Percentiles rank a stretch among this genome's conserved stretches.
Conservation (phyloP, 352 stramenopile genomes). For the Phytophthora macrochlamydospora region DNA sequence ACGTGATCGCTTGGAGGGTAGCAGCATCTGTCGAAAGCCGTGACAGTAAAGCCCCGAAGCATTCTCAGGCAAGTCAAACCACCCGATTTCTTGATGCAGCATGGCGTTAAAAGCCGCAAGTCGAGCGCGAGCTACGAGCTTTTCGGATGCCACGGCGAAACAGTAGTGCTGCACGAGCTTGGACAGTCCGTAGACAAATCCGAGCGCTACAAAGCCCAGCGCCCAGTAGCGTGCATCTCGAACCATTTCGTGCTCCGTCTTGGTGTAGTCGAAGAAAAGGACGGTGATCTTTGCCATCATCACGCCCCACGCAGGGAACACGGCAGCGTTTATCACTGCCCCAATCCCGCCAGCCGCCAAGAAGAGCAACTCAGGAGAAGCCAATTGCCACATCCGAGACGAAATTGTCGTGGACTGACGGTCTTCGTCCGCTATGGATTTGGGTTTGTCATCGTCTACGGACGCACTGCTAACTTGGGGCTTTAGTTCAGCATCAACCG, state of each 20-base stretch:
- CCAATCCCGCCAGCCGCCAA: conserved; percentile 24
- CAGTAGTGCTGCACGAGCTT: conserved; percentile 36
- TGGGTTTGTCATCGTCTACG: too few relatives aligned
- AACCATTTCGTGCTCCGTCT: conserved; percentile 31
- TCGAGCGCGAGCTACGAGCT: conserved; percentile 43
- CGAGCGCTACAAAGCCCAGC: conserved; percentile 37
- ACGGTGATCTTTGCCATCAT: conserved; percentile 46
- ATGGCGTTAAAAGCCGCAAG: conserved; percentile 42
- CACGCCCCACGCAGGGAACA: conserved; percentile 51
- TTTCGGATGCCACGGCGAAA: conserved; percentile 43
- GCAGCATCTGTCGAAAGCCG: conserved; percentile 62
- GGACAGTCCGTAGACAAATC: conserved; percentile 30
- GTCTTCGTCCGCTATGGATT: not conserved
- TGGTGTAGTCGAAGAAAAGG: conserved; percentile 39
- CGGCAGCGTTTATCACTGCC: conserved; percentile 32
- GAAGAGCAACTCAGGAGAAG: conserved; percentile 28
- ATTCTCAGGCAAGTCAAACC: conserved; percentile 69
- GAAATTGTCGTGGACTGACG: not conserved
- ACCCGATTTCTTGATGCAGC: conserved; percentile 66
- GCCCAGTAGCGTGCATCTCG: conserved; percentile 31
- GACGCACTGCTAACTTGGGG: too few relatives aligned
- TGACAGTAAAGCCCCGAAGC: conserved; percentile 58
- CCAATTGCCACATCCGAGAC: conserved; percentile 56
- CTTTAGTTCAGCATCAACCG: too few relatives aligned
- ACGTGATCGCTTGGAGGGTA: conserved; percentile 53